Percentiles rank a stretch among this genome's conserved stretches.
Conservation (phyloP, 495 filamentous ascomycete genomes). For the Parmelia sp. region DNA sequence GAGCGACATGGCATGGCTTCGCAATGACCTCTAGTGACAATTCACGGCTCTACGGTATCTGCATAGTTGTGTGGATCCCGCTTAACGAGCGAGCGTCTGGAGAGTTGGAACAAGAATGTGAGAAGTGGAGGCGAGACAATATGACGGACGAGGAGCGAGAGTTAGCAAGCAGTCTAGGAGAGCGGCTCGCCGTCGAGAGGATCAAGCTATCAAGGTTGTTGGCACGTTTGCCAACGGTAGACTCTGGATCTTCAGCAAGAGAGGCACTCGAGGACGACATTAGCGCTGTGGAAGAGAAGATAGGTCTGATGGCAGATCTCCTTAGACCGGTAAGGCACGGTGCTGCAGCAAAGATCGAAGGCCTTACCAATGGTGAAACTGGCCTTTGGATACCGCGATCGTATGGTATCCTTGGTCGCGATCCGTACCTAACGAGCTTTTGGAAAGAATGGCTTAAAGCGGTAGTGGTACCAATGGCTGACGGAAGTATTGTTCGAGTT, state of each 20-base stretch:
- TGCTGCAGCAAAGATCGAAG: conserved; percentile 94
- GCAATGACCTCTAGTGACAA: conserved; percentile 94
- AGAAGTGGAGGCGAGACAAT: conserved; percentile 87
- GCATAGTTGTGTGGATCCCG: conserved; percentile 87
- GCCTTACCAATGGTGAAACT: conserved; percentile 89
- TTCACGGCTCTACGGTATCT: conserved; percentile 85
- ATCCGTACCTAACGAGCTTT: conserved; percentile 76
- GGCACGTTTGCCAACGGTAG: conserved; percentile 69
- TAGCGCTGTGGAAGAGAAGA: conserved; percentile 93
- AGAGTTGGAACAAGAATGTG: conserved; percentile 83
- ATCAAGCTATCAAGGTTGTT: conserved; percentile 84
- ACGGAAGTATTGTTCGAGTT: conserved; percentile 74
- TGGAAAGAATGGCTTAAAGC: conserved; percentile 99
- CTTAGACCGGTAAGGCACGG: conserved; percentile 87
- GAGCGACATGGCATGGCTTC: conserved; percentile 97
- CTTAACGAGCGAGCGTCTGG: conserved; percentile 74
- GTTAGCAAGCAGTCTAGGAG: conserved; percentile 84
- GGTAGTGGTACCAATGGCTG: conserved; percentile 87
- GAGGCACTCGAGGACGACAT: conserved; percentile 90
- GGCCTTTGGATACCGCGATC: conserved; percentile 94
- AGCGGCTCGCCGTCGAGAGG: conserved; percentile 80
- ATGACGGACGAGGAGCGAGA: conserved; percentile 96
- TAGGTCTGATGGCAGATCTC: conserved; percentile 91
- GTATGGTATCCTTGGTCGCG: conserved; percentile 86
- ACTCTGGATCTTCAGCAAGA: conserved; percentile 71